Base-by-base conservation (phyloP, 306 rosid genomes). In the Arachis stenosperma region DNA sequence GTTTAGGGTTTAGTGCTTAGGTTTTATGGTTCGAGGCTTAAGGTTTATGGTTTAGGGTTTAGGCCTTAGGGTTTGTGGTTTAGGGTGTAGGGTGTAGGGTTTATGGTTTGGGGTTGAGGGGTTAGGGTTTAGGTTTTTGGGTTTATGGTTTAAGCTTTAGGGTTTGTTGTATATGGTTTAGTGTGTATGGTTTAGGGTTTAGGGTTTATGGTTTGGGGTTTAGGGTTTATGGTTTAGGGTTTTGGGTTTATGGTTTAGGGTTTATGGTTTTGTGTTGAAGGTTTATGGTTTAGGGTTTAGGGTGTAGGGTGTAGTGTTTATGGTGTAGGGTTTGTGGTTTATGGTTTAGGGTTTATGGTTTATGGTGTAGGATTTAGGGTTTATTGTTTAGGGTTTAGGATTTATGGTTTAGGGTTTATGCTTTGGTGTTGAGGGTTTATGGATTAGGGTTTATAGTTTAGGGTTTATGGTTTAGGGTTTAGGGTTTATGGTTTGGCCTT, bases 21-120 rank as follows among this genome's bases (percentile, higher is more conserved):
- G 62, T 39, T 57, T 27, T 57, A 57, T 39, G 62, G 62, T 57
- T 27, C 29, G 29, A 40, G 62, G 62, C 29, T 27, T 7, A 29
- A 40, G 62, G 13, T 29, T 27, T 29, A 29, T 39, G 59, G 29
- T 54, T 14, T 14, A 15, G 59, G 59, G 29, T 54, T 14, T 14
- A 15, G 29, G 29, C 8, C 17, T 3, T 14, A 15, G 30, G 59
- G 29, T 54, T 14, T 14, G 27, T 22, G 59, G 59, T n/a, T 14
- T 54, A 4, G 29, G 59, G 59, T 54, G 14, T 54, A 54, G 59
- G 59, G 29, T 54, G 17, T 54, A 54, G 59, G 59, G 59, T 54
- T 54, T 54, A 3, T 0, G 59, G 59, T 54, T 54, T 54, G 6
- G 59, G 59, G 29, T 54, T 54, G 2, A 15, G 17, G 59, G 33